Percentiles rank a stretch among this genome's conserved stretches.
Evolutionary conservation across 1,284 basidiomycete species (phyloP).

Genomic region (Rhodotorula sp.): DNA sequence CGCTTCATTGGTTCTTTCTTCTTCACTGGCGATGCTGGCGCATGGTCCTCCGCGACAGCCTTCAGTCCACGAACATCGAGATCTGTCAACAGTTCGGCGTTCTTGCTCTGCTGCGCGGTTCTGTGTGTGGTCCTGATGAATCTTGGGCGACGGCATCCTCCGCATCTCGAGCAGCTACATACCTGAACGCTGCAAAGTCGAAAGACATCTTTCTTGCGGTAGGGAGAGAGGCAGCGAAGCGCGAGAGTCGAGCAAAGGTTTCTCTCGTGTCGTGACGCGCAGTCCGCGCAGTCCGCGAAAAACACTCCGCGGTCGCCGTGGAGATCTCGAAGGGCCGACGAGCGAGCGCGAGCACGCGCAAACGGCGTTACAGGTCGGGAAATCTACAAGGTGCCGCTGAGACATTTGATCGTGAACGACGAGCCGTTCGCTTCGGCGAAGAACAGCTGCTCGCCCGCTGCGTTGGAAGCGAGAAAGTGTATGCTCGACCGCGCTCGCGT

Average conservation of each 20-base stretch:
- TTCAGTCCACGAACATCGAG: slow-evolving; percentile 6
- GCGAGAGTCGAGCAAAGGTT: not conserved
- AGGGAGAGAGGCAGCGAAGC: too few relatives aligned
- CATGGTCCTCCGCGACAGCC: not conserved
- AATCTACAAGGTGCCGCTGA: not conserved
- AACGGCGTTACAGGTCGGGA: not conserved
- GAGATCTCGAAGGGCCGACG: too few relatives aligned
- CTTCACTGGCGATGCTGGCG: not conserved
- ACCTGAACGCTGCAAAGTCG: slow-evolving; percentile 24
- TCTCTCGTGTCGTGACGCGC: not conserved
- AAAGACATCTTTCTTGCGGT: not conserved
- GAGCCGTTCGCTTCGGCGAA: slow-evolving; percentile 31
- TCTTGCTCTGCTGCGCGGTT: not conserved
- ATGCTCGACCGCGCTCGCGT: not conserved
- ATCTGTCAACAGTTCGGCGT: not conserved
- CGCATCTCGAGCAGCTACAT: not conserved
- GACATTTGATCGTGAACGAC: slow-evolving; percentile 10
- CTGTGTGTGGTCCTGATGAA: not conserved
- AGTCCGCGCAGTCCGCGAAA: not conserved
- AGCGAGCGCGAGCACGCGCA: too few relatives aligned
- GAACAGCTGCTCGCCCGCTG: slow-evolving; percentile 27
- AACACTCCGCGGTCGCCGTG: too few relatives aligned
- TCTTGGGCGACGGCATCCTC: too few relatives aligned
- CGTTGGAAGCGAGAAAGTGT: slow-evolving; percentile 34
- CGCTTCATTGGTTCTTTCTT: not conserved